These are phyloP conservation scores for Leishmania guyanensis DNA, from an alignment of 208 protist species.

Conservation along the genomic window DNA sequence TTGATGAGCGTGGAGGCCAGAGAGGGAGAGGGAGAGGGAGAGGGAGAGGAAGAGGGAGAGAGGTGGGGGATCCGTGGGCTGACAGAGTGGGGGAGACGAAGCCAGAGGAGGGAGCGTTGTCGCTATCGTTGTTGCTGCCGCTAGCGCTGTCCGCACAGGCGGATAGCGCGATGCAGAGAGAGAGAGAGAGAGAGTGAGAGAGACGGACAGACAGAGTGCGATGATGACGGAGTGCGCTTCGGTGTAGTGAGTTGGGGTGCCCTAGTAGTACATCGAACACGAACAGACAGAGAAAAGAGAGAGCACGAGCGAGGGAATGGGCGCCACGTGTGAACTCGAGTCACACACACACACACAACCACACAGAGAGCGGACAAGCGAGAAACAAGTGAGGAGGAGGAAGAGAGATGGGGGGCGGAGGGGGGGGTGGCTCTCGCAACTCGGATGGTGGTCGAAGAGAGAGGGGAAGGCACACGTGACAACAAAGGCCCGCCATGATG, in stretches of 20 bases:
- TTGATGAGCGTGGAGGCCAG: not conserved
- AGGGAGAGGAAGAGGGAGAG: too few species aligned
- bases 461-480: not conserved
- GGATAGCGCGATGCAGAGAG: too few species aligned
- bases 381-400: too few species aligned
- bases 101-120: too few species aligned
- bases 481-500: not conserved
- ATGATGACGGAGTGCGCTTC: not conserved
- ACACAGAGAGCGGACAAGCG: too few species aligned
- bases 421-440: too few species aligned
- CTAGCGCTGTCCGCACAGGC: too few species aligned
- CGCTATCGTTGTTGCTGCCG: not conserved
- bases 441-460: not conserved
- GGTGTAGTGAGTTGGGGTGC: not conserved
- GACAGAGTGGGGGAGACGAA: not conserved
- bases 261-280: not conserved
- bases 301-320: too few species aligned
- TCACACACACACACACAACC: too few species aligned
- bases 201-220: not conserved
- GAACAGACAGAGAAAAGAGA: not conserved
- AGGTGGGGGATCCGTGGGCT: not conserved
- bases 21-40: not conserved
- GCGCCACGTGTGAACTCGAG: too few species aligned
- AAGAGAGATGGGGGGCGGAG: not conserved
- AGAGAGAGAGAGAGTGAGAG: too few species aligned